Percentiles rank a stretch among this genome's conserved stretches.
These are phyloP conservation scores for Schizosaccharomyces osmophilus DNA, from an alignment of 805 yeast species.

Conservation along the genomic window DNA sequence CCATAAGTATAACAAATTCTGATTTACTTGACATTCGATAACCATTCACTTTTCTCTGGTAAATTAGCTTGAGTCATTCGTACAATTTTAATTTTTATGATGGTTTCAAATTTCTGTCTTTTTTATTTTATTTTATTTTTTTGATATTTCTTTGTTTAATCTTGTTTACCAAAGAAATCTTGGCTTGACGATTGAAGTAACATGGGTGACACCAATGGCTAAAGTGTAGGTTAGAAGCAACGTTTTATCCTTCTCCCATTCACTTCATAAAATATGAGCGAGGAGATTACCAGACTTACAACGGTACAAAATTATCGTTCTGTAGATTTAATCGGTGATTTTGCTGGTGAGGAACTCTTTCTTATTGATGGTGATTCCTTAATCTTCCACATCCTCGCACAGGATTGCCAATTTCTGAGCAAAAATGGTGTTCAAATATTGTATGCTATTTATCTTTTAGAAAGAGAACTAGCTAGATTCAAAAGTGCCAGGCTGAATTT, in stretches of 20 bases:
- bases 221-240: not conserved
- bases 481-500: not conserved
- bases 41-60: no score
- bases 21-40: no score
- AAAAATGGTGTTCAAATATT: constrained; percentile 1
- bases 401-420: not conserved
- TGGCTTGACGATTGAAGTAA: no score
- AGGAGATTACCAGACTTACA: not conserved
- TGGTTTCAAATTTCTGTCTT: no score
- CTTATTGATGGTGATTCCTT: constrained; percentile 1
- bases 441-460: not conserved
- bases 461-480: not conserved
- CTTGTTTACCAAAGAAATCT: no score
- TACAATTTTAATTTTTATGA: no score
- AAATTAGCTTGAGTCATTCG: no score
- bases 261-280: not conserved
- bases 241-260: not conserved
- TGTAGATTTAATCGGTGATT: constrained; percentile 1
- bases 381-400: not conserved
- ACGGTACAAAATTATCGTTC: not conserved
- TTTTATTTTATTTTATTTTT: no score
- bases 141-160: no score
- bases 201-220: not conserved
- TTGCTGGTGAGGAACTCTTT: not conserved
- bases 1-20: no score